Conservation (phyloP, 2,329 filamentous ascomycete genomes). For the Pyricularia pennisetigena region DNA sequence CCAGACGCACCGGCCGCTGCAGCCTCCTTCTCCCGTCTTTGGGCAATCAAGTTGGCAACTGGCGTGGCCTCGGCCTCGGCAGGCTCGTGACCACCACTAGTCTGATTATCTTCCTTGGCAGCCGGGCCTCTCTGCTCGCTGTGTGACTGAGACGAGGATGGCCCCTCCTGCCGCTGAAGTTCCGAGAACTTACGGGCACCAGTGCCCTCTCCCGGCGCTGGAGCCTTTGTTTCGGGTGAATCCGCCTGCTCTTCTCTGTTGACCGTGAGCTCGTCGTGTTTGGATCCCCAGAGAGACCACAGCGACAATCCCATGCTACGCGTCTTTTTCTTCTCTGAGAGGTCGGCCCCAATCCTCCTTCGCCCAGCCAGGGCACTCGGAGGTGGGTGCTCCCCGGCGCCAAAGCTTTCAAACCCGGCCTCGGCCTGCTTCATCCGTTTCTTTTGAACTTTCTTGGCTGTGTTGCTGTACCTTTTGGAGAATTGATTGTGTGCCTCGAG, state of each 20-base stretch:
- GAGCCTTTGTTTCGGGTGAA: constrained; percentile 21
- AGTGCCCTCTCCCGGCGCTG: constrained; percentile 29
- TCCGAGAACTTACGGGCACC: constrained; percentile 31
- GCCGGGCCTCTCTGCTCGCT: constrained; percentile 32
- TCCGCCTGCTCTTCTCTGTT: constrained; percentile 44
- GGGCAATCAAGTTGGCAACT: constrained; percentile 31
- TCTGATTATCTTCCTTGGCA: constrained; percentile 43
- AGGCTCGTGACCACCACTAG: constrained; percentile 10
- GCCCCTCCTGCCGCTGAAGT: constrained; percentile 25
- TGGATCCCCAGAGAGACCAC: constrained; percentile 83
- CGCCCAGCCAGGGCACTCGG: constrained; percentile 74
- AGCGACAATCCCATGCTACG: constrained; percentile 64
- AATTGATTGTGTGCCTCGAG: constrained; percentile 61
- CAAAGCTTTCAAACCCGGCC: constrained; percentile 61
- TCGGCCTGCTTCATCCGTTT: constrained; percentile 63
- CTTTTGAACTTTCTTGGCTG: constrained; percentile 64
- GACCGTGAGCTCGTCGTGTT: constrained; percentile 72
- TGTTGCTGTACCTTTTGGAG: constrained; percentile 61
- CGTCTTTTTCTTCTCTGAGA: constrained; percentile 43
- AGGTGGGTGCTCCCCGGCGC: constrained; percentile 65
- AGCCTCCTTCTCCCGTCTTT: constrained; percentile 27
- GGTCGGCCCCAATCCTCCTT: constrained; percentile 36
- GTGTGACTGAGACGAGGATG: constrained; percentile 15
- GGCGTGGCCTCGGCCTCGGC: constrained; percentile 27
- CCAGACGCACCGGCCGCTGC: constrained; percentile 17